Base-by-base conservation (phyloP, 164 flowering plant species). In the Nymphaea colorata region DNA sequence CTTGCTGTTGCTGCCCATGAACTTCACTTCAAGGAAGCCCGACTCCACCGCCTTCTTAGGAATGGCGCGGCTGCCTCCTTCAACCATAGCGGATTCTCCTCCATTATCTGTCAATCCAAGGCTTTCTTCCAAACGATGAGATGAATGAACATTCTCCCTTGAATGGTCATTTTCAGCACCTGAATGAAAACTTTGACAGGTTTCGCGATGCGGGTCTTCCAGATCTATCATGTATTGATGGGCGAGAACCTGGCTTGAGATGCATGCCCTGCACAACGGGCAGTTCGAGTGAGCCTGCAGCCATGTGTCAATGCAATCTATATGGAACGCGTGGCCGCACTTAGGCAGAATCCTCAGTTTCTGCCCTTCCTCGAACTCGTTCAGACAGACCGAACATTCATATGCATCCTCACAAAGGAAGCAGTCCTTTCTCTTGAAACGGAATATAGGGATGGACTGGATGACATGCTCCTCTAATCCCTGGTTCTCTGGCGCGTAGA, bases 221-320 rank as follows among this genome's bases (percentile, higher is more conserved):
- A 51, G 8, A 8, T 51, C 57, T 8, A 51, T 51, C 57, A 10
- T 51, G 14, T 4, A 51, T 51, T 51, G 12, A 51, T 51, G 57
- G 14, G 57, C 14, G 14, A 51, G 8, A 51, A 51, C 57, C 15
- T 71, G 59, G 12, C 69, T 45, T 3, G 93, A 91, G 75, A 94
- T 77, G 74, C 82, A 85, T 41, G 86, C 81, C 77, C 98, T 76
- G 73, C 98, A 94, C 55, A 94, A 90, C 12, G 98, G 98, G 78
- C 98, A 94, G 65, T 88, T 91, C 2, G 87, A 85, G 68, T 87
- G 87, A 81, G 64, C 87, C 66, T 91, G 98, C 17, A 94, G 91
- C 98, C 98, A 94, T 15, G 86, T 81, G 64, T 94, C 98, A 55
- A 94, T 89, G 74, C 98, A 94, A 60, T 94, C 98, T 3, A 91